Evolutionary conservation across 352 stramenopile species (phyloP).

Genomic region (Phytophthora lateralis): DNA sequence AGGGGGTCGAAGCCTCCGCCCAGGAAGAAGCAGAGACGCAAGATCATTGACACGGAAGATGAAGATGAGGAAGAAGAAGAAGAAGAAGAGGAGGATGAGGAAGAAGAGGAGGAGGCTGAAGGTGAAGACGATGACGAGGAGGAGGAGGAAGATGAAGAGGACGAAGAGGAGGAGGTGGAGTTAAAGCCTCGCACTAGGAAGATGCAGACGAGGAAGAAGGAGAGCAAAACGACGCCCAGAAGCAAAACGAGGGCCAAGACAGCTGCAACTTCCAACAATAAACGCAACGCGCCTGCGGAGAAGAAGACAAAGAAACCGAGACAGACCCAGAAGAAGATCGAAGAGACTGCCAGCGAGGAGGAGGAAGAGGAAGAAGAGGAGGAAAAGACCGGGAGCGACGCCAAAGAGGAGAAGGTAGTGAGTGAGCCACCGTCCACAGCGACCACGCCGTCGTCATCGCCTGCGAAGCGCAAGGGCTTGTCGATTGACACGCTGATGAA

Average conservation of each 20-base stretch:
- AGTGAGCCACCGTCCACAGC: constrained; percentile 33
- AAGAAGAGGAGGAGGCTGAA: constrained; percentile 27
- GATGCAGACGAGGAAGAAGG: constrained; percentile 18
- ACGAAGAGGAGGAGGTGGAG: constrained; percentile 20
- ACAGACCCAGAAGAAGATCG: constrained; percentile 24
- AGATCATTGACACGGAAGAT: constrained; percentile 47
- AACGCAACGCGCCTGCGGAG: constrained; percentile 7
- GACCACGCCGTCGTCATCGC: constrained; percentile 41
- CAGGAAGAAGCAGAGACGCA: constrained; percentile 40
- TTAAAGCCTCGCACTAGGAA: constrained; percentile 22
- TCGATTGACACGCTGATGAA: constrained; percentile 70
- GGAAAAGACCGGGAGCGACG: constrained; percentile 22
- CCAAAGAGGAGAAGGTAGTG: constrained; percentile 23
- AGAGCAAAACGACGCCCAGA: constrained; percentile 26
- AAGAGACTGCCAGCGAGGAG: constrained; percentile 34
- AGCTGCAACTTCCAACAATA: constrained; percentile 1
- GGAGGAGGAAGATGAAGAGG: constrained; percentile 29
- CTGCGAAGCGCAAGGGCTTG: constrained; percentile 52
- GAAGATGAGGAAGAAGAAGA: constrained; percentile 39
- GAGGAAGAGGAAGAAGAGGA: constrained; percentile 19
- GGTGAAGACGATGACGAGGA: constrained; percentile 34
- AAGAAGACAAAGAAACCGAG: constrained; percentile 31
- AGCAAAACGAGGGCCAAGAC: constrained; percentile 35
- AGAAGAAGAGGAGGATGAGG: constrained; percentile 25
- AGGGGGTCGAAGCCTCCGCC: constrained; percentile 29